Percentiles rank a stretch among this genome's conserved stretches.
Conservation (phyloP, 176 grass and related monocot species). For the Hsuehochloa calcarea region DNA sequence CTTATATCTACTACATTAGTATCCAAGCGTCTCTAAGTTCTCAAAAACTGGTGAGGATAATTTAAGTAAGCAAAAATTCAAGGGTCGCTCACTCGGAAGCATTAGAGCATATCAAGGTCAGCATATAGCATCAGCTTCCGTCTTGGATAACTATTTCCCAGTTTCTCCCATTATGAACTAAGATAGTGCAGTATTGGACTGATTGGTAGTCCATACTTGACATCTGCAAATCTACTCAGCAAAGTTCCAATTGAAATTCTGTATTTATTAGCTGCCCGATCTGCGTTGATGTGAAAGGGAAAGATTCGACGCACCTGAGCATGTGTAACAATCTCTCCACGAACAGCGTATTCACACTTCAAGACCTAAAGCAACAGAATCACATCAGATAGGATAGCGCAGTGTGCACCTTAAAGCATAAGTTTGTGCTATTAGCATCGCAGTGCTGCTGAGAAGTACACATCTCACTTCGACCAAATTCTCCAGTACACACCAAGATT, state of each 20-base stretch:
- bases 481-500: neutral
- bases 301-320: conserved; percentile 61
- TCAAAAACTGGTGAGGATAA: neutral
- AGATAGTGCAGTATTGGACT: neutral
- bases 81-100: neutral
- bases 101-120: neutral
- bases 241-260: neutral
- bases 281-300: neutral
- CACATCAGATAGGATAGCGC: neutral
- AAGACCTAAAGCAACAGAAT: conserved; percentile 54
- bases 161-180: neutral
- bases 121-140: neutral
- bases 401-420: neutral
- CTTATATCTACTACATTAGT: neutral
- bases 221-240: neutral
- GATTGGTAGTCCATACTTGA: neutral
- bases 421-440: neutral
- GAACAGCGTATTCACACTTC: conserved; percentile 91
- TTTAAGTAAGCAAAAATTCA: neutral
- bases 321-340: conserved; percentile 85
- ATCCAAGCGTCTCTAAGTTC: neutral
- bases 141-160: neutral
- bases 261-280: neutral
- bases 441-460: neutral
- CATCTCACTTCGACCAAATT: neutral